Base-by-base conservation (phyloP, 1,284 basidiomycete species). In the Puccinia hordei region DNA sequence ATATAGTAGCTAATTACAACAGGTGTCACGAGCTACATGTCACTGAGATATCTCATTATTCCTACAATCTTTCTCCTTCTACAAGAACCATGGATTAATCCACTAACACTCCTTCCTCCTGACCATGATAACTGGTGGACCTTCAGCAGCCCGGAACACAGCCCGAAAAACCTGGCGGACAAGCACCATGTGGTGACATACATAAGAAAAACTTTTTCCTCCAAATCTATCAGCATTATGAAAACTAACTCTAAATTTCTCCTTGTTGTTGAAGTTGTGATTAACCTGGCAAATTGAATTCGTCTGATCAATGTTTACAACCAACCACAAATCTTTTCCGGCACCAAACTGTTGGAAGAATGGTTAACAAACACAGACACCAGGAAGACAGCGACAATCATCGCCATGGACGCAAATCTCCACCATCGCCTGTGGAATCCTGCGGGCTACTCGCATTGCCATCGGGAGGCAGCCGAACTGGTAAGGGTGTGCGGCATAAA, bases 351-450 rank as follows among this genome's bases (percentile, higher is more conserved):
- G n/a, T 24, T 63, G 22, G 24, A 24, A 9, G 33, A 2, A 4
- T 33, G n/a, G n/a, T 6, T 63, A 9, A 8, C 30, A 24, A 24
- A 30, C 33, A 6, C 17, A 2, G 30, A 63, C 30, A 63, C 10
- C 59, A n/a, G 59, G 17, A 17, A 33, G 8, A 13, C 30, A 9
- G n/a, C 59, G 3, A 27, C 12, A 6, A 30, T 63, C 4, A 69
- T 69, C 12, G 17, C 38, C 4, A 41, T 41, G 38, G 38, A 41
- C 38, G 12, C 38, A 41, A 41, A 41, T 41, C 38, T 41, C 66
- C 66, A 69, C 66, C 44, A 41, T 10, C 19, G 44, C 22, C 8
- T 9, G 2, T 69, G 66, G 66, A 69, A 69, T 22, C 66, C 66
- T 3, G 22, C 17, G 8, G 66, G 66, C 3, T 69, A 69, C n/a